Base-by-base conservation (phyloP, 2,329 filamentous ascomycete species). In the Microdochium trichocladiopsis region DNA sequence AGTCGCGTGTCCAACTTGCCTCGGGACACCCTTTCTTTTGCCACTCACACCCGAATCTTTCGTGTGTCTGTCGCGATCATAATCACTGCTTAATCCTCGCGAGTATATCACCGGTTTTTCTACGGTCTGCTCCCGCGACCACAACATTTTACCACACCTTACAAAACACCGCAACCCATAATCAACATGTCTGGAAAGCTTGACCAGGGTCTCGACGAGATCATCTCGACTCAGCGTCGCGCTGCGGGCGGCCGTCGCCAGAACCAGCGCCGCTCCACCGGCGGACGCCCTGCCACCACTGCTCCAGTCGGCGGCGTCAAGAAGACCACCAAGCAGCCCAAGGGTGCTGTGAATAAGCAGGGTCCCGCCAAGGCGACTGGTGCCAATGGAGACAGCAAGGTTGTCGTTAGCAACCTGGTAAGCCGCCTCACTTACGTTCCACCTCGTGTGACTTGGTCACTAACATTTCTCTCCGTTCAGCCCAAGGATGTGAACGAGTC, bases 341-440 rank as follows among this genome's bases (percentile, higher is more conserved):
- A 86, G 63, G 76, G 76, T 58, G 72, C 75, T 55, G 73, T 76
- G 48, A 76, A 77, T 61, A 84, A 85, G 73, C 74, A 81, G 55
- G 75, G 78, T 43, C 83, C 88, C 56, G 80, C 82, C 62, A 88
- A 85, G 68, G 80, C 82, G 55, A 72, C 80, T 53, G 73, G 77
- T 59, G 71, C 74, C 56, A 76, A 77, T 64, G 84, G 83, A 66
- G 90, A 95, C 62, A 95, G 90, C 80, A 97, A 96, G 78, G 93
- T 97, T 75, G 89, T 96, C 73, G 93, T 99, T 75, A 96, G 90
- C 86, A 95, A 95, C 78, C 82, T 99, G 80, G 92, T 96, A 87
- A 73, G 91, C 73, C 57, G 28, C 24, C 25, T 25, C 2, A 37
- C 48, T 47, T 2, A 28, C 11, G 37, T 4, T 28, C 22, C 37